Percentiles rank a stretch among this genome's conserved stretches.
phyloP scores from a whole-genome alignment of 2,329 filamentous ascomycete genomes.

The Cadophora malorum region DNA sequence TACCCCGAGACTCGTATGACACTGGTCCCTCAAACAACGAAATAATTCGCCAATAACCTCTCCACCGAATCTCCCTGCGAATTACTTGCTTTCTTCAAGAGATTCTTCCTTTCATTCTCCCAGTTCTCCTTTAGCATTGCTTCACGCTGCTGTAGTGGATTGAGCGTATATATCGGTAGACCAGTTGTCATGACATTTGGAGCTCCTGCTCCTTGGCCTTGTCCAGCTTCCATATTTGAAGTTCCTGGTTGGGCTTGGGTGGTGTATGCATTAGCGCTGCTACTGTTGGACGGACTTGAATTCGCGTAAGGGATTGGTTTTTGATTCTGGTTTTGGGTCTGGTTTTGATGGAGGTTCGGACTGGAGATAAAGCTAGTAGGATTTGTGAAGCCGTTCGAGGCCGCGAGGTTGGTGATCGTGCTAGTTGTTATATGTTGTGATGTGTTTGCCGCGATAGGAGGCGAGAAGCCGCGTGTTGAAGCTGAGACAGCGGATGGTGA shows the following conservation, averaged over 20 bases:
- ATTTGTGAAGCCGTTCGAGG: neutral
- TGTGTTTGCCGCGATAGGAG: constrained; percentile 24
- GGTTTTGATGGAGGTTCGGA: constrained; percentile 42
- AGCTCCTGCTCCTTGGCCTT: neutral
- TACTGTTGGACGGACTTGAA: neutral
- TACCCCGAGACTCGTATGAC: too few species aligned
- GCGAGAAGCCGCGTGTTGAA: constrained; percentile 22
- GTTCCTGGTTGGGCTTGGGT: neutral
- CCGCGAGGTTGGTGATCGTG: constrained; percentile 23
- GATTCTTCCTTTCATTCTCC: constrained; percentile 52
- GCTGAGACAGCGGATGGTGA: constrained; percentile 26
- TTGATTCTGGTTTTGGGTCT: constrained; percentile 49
- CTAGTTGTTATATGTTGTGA: constrained; percentile 13
- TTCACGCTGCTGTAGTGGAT: constrained; percentile 56
- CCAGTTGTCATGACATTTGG: constrained; percentile 14
- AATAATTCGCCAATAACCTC: constrained; percentile 39
- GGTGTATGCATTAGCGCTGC: neutral
- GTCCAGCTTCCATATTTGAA: too few species aligned
- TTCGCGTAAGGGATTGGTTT: neutral
- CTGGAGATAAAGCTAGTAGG: neutral
- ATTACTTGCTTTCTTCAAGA: constrained; percentile 39
- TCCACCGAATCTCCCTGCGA: constrained; percentile 37
- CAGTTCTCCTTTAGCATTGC: constrained; percentile 54
- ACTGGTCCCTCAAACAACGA: constrained; percentile 32
- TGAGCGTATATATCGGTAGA: constrained; percentile 47